Percentiles rank a stretch among this genome's conserved stretches.
Evolutionary conservation across 768 basidiomycete species (phyloP).

Genomic region (Rhodotorula graminis): DNA sequence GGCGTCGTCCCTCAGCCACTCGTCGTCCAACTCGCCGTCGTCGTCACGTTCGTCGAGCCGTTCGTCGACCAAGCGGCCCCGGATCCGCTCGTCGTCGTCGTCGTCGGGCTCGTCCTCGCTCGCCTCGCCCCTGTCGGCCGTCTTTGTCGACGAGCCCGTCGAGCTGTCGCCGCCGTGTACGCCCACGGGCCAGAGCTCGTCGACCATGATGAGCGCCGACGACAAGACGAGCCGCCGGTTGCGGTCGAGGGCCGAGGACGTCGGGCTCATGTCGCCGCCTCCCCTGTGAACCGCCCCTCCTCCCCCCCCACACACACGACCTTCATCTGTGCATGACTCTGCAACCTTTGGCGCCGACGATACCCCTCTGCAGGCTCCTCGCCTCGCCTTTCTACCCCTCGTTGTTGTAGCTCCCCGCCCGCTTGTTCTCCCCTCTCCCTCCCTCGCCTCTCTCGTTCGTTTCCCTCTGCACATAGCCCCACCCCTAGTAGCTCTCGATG

Average conservation of each 20-base stretch:
- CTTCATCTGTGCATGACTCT: too few relatives aligned
- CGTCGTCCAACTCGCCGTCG: not conserved
- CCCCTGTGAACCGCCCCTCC: not conserved
- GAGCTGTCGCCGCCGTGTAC: not conserved
- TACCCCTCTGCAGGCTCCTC: not conserved
- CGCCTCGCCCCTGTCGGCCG: not conserved
- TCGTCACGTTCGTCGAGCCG: not conserved
- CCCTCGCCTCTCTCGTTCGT: not conserved
- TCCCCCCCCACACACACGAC: too few relatives aligned
- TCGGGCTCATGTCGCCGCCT: not conserved
- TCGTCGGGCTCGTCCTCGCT: not conserved
- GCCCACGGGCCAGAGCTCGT: not conserved
- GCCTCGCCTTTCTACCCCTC: not conserved
- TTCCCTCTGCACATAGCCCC: too few relatives aligned
- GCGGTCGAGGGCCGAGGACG: not conserved
- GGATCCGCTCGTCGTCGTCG: slow-evolving; percentile 1
- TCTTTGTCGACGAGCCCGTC: slow-evolving; percentile 7
- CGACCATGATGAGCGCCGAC: not conserved
- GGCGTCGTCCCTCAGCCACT: not conserved
- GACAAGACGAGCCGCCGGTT: not conserved
- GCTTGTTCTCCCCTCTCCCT: not conserved
- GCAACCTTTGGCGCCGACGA: not conserved
- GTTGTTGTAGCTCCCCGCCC: not conserved
- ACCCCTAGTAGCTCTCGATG: too few relatives aligned
- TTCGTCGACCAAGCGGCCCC: not conserved